Evolutionary conservation across 108 stramenopile genomes (phyloP).

Genomic region (Cyclostephanos tholiformis): DNA sequence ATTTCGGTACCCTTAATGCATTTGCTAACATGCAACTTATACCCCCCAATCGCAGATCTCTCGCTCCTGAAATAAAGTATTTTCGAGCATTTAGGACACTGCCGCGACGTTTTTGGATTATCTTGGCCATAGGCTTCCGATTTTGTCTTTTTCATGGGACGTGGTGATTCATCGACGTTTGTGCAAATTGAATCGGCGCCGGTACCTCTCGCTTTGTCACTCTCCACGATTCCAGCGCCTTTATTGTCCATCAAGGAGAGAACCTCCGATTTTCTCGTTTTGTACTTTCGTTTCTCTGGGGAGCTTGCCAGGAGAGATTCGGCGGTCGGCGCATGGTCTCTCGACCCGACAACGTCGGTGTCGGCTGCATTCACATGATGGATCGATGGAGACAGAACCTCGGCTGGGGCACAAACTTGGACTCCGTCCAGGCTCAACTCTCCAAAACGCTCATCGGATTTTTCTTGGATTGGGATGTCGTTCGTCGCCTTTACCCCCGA

Average conservation of each 20-base stretch:
- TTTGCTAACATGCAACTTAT: conserved; percentile 7
- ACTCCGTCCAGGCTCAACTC: not conserved
- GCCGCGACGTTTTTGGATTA: not conserved
- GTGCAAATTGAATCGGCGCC: not conserved
- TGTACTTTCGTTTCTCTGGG: not conserved
- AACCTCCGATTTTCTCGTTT: not conserved
- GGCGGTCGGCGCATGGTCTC: not conserved
- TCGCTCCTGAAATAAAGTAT: conserved; percentile 4
- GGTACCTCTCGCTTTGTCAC: not conserved
- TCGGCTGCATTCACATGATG: not conserved
- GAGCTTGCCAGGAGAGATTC: not conserved
- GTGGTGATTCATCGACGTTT: not conserved
- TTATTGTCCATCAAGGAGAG: not conserved
- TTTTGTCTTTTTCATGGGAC: not conserved
- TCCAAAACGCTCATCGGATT: not conserved
- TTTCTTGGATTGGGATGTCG: not conserved
- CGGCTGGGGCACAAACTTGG: not conserved
- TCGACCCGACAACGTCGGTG: not conserved
- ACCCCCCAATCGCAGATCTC: conserved; percentile 3
- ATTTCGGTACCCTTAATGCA: not conserved
- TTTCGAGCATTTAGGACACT: conserved; percentile 4
- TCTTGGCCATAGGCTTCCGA: not conserved
- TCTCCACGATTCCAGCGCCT: not conserved
- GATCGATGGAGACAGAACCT: not conserved
- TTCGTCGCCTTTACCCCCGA: not conserved